phyloP scores from a whole-genome alignment of 164 flowering plant genomes.

The Macadamia integrifolia region DNA sequence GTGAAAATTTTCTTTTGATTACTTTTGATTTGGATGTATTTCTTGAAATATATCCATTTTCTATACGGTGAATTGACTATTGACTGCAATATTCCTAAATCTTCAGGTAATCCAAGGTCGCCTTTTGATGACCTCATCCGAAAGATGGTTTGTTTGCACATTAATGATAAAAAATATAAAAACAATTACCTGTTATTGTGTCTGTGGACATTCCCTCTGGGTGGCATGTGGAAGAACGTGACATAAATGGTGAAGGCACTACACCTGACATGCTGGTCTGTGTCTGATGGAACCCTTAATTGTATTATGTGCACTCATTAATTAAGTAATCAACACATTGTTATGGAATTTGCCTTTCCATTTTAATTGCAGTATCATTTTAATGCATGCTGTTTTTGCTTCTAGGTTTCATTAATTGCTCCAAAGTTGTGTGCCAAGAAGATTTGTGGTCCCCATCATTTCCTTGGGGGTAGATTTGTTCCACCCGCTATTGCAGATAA shows the following conservation, averaged over 20 bases:
- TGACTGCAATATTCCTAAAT: constrained; percentile 2
- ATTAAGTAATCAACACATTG: too few species aligned
- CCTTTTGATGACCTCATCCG: constrained; percentile 86
- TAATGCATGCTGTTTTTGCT: too few species aligned
- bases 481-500: constrained; percentile 69
- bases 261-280: constrained; percentile 76
- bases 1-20: neutral
- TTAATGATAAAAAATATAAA: constrained; percentile 18
- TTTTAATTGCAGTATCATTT: neutral
- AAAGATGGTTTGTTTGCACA: constrained; percentile 38
- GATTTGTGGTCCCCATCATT: constrained; percentile 83
- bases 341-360: neutral
- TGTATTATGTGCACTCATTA: too few species aligned
- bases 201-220: constrained; percentile 97
- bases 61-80: neutral
- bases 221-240: constrained; percentile 99
- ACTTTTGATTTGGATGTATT: neutral
- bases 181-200: constrained; percentile 51
- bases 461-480: constrained; percentile 96
- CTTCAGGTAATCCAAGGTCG: constrained; percentile 81
- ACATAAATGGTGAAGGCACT: constrained; percentile 50
- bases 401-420: constrained; percentile 88
- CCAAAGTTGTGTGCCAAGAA: constrained; percentile 92
- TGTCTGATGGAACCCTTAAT: constrained; percentile 10
- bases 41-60: too few species aligned